A percentile compares a stretch with the other conserved stretches of the same genome.
Conservation (phyloP, 2,329 filamentous ascomycete genomes). For the Nemania bipapillata region DNA sequence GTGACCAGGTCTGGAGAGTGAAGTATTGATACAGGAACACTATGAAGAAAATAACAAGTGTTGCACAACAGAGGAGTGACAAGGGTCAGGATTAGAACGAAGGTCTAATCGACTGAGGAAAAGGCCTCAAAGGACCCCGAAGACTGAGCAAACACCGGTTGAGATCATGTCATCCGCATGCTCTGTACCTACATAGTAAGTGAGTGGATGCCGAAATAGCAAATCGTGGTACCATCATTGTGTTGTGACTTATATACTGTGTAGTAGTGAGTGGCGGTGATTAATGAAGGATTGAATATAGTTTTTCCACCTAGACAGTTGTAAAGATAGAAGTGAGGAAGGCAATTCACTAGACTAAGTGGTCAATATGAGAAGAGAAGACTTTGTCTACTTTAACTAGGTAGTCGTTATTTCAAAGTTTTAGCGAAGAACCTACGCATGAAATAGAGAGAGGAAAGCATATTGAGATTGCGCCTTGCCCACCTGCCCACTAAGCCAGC, state of each 20-base stretch:
- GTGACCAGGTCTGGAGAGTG: slow-evolving; percentile 11
- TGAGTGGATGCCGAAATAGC: not conserved
- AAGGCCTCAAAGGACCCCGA: not conserved
- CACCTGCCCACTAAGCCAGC: slow-evolving; percentile 3
- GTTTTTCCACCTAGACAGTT: not conserved
- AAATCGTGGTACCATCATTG: not conserved
- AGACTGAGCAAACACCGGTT: not conserved
- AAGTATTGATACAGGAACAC: too few species aligned
- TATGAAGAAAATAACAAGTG: too few species aligned
- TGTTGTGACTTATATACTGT: not conserved
- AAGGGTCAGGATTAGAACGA: not conserved
- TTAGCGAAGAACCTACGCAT: not conserved
- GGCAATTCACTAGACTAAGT: not conserved
- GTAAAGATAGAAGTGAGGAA: too few species aligned
- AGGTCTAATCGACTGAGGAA: not conserved
- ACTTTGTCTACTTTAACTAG: not conserved
- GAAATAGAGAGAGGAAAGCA: not conserved
- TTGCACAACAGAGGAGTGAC: not conserved
- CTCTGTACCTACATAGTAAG: not conserved
- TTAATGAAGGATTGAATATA: not conserved
- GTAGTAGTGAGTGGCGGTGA: not conserved
- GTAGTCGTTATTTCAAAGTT: not conserved
- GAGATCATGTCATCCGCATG: not conserved
- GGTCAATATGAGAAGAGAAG: not conserved
- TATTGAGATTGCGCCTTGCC: not conserved